phyloP scores from a whole-genome alignment of 306 rosid genomes.

The Acmispon strigosus region DNA sequence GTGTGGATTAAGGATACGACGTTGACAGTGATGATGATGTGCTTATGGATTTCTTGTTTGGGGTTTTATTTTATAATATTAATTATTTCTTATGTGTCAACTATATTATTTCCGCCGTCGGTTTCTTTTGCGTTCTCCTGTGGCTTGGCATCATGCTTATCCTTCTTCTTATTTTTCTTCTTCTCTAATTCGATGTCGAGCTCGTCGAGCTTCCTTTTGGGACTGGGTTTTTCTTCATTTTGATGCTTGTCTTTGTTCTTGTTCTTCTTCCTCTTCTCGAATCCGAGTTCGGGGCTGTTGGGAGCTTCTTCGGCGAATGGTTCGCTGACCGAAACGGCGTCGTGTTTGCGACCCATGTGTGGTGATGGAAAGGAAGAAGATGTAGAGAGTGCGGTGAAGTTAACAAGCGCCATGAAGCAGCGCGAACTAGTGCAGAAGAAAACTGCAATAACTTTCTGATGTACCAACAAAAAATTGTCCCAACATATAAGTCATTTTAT shows the following conservation, averaged over 20 bases:
- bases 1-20: too few species aligned
- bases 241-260: conserved; percentile 31
- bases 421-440: conserved; percentile 19
- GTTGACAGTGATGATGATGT: too few species aligned
- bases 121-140: conserved; percentile 17
- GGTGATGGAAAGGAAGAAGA: conserved; percentile 11
- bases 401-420: neutral
- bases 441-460: neutral
- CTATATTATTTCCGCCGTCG: neutral
- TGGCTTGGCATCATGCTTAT: conserved; percentile 27
- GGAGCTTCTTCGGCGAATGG: conserved; percentile 32
- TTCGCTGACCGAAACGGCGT: conserved; percentile 21
- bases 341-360: conserved; percentile 66
- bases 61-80: too few species aligned
- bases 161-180: conserved; percentile 44
- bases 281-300: conserved; percentile 16
- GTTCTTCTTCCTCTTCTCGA: conserved; percentile 47
- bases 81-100: too few species aligned
- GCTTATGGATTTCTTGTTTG: too few species aligned
- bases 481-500: too few species aligned
- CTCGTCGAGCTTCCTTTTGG: conserved; percentile 52
- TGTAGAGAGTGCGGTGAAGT: neutral
- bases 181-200: conserved; percentile 21
- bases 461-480: too few species aligned
- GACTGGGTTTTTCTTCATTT: conserved; percentile 24